phyloP scores from a whole-genome alignment of 2,329 filamentous ascomycete species.

The Chrysoporthe cubensis region DNA sequence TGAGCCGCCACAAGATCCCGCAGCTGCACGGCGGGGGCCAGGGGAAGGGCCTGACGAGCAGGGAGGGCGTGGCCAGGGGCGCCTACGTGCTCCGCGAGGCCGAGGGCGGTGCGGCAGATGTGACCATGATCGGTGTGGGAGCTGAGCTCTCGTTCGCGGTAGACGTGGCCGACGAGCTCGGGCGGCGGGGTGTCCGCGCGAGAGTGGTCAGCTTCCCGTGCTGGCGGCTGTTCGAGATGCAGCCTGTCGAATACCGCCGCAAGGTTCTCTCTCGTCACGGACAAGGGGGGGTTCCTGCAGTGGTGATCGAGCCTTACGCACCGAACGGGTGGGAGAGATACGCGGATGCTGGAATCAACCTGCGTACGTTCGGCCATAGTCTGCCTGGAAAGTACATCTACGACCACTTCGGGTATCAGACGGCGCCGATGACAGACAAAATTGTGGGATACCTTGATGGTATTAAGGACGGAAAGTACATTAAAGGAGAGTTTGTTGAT shows the following conservation, averaged over 20 bases:
- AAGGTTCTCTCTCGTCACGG: conserved; percentile 43
- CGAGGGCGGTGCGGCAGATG: conserved; percentile 37
- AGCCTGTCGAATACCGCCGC: conserved; percentile 41
- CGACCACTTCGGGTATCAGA: conserved; percentile 56
- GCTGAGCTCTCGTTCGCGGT: conserved; percentile 48
- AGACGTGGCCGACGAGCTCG: conserved; percentile 43
- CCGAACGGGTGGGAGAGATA: conserved; percentile 60
- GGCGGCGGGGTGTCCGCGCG: conserved; percentile 35
- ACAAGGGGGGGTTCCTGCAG: conserved; percentile 38
- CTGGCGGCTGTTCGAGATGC: conserved; percentile 41
- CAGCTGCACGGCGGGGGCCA: conserved; percentile 35
- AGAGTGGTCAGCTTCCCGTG: conserved; percentile 45
- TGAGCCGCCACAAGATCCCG: conserved; percentile 45
- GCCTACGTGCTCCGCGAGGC: conserved; percentile 45
- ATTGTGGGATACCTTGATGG: conserved; percentile 7
- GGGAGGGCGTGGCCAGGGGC: conserved; percentile 43
- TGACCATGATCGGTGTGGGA: conserved; percentile 45
- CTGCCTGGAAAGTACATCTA: conserved; percentile 55
- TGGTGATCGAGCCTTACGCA: conserved; percentile 57
- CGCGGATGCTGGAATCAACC: conserved; percentile 53
- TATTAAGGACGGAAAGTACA: conserved; percentile 9
- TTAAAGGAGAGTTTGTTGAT: conserved; percentile 23
- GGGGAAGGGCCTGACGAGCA: conserved; percentile 31
- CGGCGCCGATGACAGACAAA: conserved; percentile 42
- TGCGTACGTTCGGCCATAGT: conserved; percentile 55